phyloP scores from a whole-genome alignment of 148 eudicot species.

The Fagopyrum homotropicum region DNA sequence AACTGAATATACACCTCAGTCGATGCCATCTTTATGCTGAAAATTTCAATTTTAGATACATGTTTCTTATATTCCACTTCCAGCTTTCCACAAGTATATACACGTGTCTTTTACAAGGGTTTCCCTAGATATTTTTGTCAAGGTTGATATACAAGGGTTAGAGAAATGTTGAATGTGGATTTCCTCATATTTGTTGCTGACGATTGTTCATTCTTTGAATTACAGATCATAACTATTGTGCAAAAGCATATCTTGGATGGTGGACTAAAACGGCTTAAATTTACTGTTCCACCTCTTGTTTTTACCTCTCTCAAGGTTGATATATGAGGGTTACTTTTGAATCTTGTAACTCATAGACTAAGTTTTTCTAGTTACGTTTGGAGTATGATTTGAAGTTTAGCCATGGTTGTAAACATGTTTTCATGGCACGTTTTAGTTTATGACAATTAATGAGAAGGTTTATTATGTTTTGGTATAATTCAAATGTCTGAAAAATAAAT shows the following conservation, averaged over 20 bases:
- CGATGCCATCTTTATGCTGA: background rate
- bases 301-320: constrained; percentile 88
- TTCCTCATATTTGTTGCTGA: constrained; percentile 9
- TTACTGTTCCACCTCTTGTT: constrained; percentile 84
- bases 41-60: background rate
- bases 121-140: background rate
- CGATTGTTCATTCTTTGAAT: constrained; percentile 20
- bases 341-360: no score
- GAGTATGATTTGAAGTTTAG: no score
- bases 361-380: no score
- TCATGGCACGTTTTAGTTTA: no score
- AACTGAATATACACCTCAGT: background rate
- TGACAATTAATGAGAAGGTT: no score
- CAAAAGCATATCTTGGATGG: constrained; percentile 79
- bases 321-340: no score
- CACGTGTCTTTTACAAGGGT: background rate
- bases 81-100: background rate
- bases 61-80: background rate
- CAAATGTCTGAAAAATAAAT: no score
- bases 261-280: constrained; percentile 76
- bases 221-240: constrained; percentile 78
- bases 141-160: background rate
- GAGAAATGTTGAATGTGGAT: background rate
- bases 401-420: no score
- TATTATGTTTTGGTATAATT: no score